Conservation (phyloP, 495 filamentous ascomycete genomes). For the Cairneyella variabilis region DNA sequence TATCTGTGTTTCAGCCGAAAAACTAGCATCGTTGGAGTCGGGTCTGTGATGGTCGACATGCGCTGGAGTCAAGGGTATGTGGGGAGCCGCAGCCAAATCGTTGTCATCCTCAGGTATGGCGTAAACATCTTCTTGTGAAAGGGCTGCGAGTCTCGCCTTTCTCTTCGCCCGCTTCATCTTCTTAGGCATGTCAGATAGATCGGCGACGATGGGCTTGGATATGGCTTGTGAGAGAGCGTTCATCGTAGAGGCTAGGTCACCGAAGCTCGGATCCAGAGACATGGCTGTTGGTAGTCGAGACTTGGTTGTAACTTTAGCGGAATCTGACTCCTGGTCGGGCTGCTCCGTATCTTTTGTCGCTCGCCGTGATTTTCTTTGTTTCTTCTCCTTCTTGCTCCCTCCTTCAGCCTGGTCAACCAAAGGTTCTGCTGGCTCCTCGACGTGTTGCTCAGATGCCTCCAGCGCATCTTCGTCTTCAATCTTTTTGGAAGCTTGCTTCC, state of each 20-base stretch:
- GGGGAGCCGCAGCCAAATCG: neutral
- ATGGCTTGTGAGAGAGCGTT: neutral
- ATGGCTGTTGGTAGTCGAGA: too few species aligned
- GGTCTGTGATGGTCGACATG: neutral
- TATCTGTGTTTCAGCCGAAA: neutral
- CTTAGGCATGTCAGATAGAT: neutral
- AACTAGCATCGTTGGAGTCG: neutral
- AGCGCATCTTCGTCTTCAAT: neutral
- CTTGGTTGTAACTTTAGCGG: too few species aligned
- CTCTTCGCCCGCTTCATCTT: constrained; percentile 5
- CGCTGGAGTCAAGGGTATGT: constrained; percentile 4
- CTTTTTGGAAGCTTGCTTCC: neutral
- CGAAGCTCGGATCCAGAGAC: neutral
- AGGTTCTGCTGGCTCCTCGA: too few species aligned
- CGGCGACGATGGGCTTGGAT: neutral
- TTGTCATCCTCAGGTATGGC: neutral
- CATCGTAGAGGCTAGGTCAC: neutral
- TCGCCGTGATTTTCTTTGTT: too few species aligned
- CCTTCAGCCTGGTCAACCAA: too few species aligned
- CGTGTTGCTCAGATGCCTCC: neutral
- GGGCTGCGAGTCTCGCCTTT: neutral
- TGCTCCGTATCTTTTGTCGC: too few species aligned
- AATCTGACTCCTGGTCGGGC: too few species aligned
- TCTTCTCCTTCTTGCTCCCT: too few species aligned
- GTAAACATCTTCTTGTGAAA: neutral